Percentiles rank a stretch among this genome's conserved stretches.
Evolutionary conservation across 2,329 filamentous ascomycete species (phyloP).

Genomic region (Lasiodiplodia gonubiensis): DNA sequence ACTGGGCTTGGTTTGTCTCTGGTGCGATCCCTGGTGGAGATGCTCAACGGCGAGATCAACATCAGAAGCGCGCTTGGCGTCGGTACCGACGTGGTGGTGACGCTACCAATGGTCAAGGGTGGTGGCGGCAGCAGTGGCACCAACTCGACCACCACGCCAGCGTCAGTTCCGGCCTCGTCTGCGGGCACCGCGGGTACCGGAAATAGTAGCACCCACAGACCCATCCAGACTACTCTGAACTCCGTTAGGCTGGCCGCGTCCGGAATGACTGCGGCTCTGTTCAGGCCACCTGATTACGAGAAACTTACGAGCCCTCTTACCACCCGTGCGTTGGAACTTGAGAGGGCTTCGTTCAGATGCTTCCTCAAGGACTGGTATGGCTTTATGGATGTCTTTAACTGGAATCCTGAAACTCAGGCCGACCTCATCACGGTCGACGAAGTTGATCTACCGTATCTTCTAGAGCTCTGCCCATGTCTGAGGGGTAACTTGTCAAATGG

Average conservation of each 20-base stretch:
- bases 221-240: conserved; percentile 32
- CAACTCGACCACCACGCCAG: conserved; percentile 11
- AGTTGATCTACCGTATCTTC: conserved; percentile 31
- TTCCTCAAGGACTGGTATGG: conserved; percentile 35
- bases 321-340: background rate
- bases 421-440: conserved; percentile 33
- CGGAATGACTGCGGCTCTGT: conserved; percentile 29
- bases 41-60: conserved; percentile 64
- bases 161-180: conserved; percentile 30
- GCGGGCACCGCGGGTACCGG: conserved; percentile 4
- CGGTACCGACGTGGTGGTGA: conserved; percentile 62
- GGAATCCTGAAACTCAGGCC: conserved; percentile 9
- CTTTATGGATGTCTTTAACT: conserved; percentile 26
- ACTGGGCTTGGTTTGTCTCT: conserved; percentile 70
- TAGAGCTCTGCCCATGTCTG: conserved; percentile 15
- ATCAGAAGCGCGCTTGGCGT: conserved; percentile 59
- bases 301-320: background rate
- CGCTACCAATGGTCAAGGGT: conserved; percentile 47
- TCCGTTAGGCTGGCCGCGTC: conserved; percentile 28
- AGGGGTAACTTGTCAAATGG: background rate
- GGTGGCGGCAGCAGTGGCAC: background rate
- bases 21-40: conserved; percentile 64
- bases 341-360: conserved; percentile 14
- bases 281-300: conserved; percentile 20
- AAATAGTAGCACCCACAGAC: conserved; percentile 30